Evolutionary conservation across 75 land plant species (phyloP).

Genomic region (Picea glauca): DNA sequence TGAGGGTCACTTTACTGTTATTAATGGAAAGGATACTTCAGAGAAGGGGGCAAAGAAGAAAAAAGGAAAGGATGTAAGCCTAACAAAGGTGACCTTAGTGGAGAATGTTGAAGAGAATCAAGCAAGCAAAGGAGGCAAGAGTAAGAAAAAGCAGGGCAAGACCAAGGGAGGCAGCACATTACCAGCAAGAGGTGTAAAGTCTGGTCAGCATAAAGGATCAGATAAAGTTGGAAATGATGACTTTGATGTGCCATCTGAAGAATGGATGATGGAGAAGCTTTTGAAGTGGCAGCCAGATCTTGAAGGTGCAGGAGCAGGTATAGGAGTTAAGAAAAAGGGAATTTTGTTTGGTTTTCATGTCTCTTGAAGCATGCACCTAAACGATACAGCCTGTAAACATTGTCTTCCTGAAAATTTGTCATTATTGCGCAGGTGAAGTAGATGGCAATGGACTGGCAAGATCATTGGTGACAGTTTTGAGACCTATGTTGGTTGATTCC

Average conservation of each 20-base stretch:
- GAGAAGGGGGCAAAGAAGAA: conserved; percentile 62
- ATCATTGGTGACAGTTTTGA: conserved; percentile 52
- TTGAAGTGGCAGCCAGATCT: conserved; percentile 66
- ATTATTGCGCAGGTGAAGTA: conserved; percentile 36
- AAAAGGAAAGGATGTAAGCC: conserved; percentile 38
- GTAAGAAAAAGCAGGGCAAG: conserved; percentile 61
- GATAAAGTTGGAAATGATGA: conserved; percentile 31
- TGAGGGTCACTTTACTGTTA: conserved; percentile 7
- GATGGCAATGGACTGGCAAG: conserved; percentile 47
- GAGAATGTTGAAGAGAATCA: conserved; percentile 37
- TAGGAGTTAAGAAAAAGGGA: neutral
- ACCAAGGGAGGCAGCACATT: conserved; percentile 35
- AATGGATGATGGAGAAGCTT: conserved; percentile 62
- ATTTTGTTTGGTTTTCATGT: neutral
- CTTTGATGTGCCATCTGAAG: conserved; percentile 55
- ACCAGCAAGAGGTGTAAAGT: conserved; percentile 28
- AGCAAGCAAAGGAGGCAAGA: conserved; percentile 42
- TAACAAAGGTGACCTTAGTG: conserved; percentile 12
- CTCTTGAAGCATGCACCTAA: neutral
- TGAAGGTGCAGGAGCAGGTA: conserved; percentile 57
- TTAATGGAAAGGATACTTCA: conserved; percentile 13
- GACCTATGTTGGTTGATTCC: conserved; percentile 62
- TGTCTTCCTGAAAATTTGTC: neutral
- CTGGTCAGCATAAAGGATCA: conserved; percentile 32
- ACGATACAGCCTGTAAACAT: neutral